Evolutionary conservation across 768 basidiomycete genomes (phyloP).

Genomic region (Leccinum aurantiacum): DNA sequence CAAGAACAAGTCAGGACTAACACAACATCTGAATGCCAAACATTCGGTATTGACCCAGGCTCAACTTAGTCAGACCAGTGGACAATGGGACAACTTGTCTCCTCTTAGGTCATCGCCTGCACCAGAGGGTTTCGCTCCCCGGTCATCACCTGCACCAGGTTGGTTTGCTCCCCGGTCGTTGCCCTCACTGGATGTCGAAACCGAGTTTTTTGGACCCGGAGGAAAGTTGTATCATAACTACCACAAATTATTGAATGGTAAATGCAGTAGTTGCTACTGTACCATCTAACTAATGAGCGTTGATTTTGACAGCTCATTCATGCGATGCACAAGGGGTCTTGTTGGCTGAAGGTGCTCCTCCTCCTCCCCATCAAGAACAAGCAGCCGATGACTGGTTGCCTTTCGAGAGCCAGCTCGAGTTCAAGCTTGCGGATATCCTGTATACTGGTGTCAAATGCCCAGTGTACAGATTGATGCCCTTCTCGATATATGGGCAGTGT

Average conservation of each 20-base stretch:
- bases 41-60: background rate
- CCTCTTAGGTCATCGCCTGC: too few species aligned
- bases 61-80: background rate
- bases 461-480: background rate
- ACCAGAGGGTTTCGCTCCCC: too few species aligned
- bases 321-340: background rate
- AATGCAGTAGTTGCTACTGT: background rate
- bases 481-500: background rate
- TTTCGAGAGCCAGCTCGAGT: background rate
- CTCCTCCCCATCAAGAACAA: background rate
- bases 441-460: background rate
- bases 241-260: background rate
- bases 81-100: too few species aligned
- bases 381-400: background rate
- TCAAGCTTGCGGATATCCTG: background rate
- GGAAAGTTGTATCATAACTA: background rate
- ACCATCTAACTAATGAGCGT: background rate
- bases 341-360: background rate
- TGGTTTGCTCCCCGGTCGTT: background rate
- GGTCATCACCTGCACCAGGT: too few species aligned
- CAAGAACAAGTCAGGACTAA: background rate
- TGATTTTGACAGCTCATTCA: background rate
- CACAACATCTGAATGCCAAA: background rate
- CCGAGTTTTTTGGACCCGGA: background rate
- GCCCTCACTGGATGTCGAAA: background rate